phyloP scores from a whole-genome alignment of 2,329 filamentous ascomycete species.

The Pestalotiopsis sp. region DNA sequence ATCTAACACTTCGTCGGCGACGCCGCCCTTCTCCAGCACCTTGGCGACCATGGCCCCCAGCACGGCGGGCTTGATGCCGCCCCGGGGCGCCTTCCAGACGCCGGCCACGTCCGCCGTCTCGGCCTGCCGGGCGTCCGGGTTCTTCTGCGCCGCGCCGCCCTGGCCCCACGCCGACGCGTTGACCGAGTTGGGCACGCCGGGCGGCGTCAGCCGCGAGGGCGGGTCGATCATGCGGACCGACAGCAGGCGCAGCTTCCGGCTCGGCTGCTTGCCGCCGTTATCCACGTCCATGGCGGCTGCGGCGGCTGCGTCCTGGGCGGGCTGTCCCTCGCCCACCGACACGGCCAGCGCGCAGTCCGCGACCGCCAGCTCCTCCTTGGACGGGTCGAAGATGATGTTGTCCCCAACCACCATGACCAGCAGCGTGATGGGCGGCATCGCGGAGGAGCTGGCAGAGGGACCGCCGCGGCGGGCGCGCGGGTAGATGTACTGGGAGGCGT shows the following conservation, averaged over 20 bases:
- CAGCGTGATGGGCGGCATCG: slow-evolving; percentile 82
- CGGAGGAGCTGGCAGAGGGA: slow-evolving; percentile 18
- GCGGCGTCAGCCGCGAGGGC: slow-evolving; percentile 72
- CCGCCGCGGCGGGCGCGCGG: slow-evolving; percentile 44
- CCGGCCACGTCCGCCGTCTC: slow-evolving; percentile 66
- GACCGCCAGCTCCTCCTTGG: slow-evolving; percentile 87
- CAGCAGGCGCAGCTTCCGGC: slow-evolving; percentile 59
- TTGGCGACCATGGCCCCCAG: slow-evolving; percentile 76
- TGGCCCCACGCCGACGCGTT: slow-evolving; percentile 56
- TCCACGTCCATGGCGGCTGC: slow-evolving; percentile 44
- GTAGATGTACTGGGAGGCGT: slow-evolving; percentile 78
- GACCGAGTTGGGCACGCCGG: slow-evolving; percentile 66
- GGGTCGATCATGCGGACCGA: slow-evolving; percentile 76
- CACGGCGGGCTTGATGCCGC: slow-evolving; percentile 77
- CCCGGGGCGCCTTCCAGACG: slow-evolving; percentile 84
- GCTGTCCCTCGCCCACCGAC: slow-evolving; percentile 62
- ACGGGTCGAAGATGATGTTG: slow-evolving; percentile 94
- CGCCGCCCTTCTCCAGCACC: slow-evolving; percentile 75
- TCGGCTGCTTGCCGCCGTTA: slow-evolving; percentile 23
- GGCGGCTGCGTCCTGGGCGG: slow-evolving; percentile 17
- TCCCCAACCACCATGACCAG: slow-evolving; percentile 84
- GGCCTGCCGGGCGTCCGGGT: slow-evolving; percentile 41
- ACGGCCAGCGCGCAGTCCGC: slow-evolving; percentile 88
- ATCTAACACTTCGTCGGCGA: slow-evolving; percentile 84
- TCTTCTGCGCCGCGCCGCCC: slow-evolving; percentile 38